A percentile compares a stretch with the other conserved stretches of the same genome.
Evolutionary conservation across 139 green algal species (phyloP).

Genomic region (Tetratostichococcus sp.): DNA sequence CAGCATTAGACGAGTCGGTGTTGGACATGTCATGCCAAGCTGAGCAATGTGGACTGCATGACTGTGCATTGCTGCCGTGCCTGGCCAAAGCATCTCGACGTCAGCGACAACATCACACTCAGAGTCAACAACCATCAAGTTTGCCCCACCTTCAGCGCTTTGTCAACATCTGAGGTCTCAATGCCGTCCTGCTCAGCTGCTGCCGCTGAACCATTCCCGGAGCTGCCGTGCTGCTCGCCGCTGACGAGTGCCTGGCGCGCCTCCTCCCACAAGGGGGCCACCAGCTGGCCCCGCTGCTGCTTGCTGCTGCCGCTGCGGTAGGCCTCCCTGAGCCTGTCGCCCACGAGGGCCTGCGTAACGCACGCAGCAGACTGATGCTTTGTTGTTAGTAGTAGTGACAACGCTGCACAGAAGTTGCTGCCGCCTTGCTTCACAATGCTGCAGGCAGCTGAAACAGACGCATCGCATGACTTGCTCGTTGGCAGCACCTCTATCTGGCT

Average conservation of each 20-base stretch:
- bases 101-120: too few species aligned
- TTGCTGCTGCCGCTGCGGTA: conserved; percentile 39
- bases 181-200: background rate
- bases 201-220: background rate
- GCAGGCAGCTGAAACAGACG: too few species aligned
- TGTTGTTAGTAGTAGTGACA: too few species aligned
- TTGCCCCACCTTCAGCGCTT: background rate
- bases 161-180: background rate
- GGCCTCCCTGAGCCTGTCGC: conserved; percentile 8
- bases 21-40: too few species aligned
- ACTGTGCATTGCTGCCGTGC: too few species aligned
- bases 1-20: background rate
- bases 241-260: conserved; percentile 20
- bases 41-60: background rate
- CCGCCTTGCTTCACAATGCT: too few species aligned
- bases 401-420: too few species aligned
- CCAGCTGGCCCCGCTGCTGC: conserved; percentile 35
- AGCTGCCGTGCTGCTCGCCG: background rate
- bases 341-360: conserved; percentile 3
- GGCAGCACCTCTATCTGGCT: conserved; percentile 35
- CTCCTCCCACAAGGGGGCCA: conserved; percentile 22
- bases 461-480: too few species aligned
- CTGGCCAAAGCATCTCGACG: too few species aligned
- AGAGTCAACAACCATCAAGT: too few species aligned
- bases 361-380: background rate